Base-by-base conservation (phyloP, 768 basidiomycete genomes). In the Ramaria sp. region DNA sequence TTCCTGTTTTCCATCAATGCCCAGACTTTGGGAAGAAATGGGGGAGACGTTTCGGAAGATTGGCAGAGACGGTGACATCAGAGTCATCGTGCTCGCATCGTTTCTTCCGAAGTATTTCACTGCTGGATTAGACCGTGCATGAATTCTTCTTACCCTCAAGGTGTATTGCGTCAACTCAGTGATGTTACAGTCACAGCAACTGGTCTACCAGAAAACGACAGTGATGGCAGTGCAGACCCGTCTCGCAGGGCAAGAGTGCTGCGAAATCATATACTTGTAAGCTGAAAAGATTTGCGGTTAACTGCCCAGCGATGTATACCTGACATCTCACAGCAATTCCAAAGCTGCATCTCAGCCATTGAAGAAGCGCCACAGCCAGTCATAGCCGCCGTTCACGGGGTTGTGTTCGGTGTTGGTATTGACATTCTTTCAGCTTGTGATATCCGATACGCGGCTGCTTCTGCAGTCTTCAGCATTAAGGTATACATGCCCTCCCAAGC, bases 351-450 rank as follows among this genome's bases (percentile, higher is more conserved):
- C 41, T 71, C 78, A 0, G 72, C 83, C 0, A 79, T 89, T 0
- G 81, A 84, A 57, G 70, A 77, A 10, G 83, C 82, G 53, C 74
- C 75, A 0, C 82, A 86, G 63, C 92, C 93, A 0, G 87, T 95
- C 54, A 86, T 96, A 41, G 86, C 72, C 0, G 91, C 92, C 0
- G 70, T 87, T 0, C 84, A 91, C 60, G 92, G 91, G 0, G 66
- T 78, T 10, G 79, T 80, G 8, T 64, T 88, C 38, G 92, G 92
- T 0, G 74, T 94, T 0, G 87, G 84, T 0, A 72, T 94, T 9
- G 92, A 96, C 66, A 72, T 93, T 41, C 74, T 84, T 5, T 69
- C 67, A 0, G 79, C 84, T 0, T 90, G 89, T 64, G 93, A 95
- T 64, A 76, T 96, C 9, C 77, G 92, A 0, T 82, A 80, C 57